Percentiles rank a stretch among this genome's conserved stretches.
Evolutionary conservation across 164 flowering plant genomes (phyloP).

Genomic region (Vitis labrusca): DNA sequence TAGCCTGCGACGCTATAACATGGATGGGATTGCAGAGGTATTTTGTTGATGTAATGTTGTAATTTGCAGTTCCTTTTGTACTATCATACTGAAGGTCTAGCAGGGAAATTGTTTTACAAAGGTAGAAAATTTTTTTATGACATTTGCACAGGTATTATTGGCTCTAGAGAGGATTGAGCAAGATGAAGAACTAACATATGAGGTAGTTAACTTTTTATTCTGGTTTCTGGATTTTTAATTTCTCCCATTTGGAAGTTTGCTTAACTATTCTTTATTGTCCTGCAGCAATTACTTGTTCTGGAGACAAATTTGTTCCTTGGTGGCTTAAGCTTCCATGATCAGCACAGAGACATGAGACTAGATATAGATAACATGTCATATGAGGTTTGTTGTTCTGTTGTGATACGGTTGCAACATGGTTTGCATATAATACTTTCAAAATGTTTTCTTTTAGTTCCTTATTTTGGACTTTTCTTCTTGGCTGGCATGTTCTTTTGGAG

Average conservation of each 20-base stretch:
- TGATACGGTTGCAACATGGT: neutral
- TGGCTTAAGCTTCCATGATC: conserved; percentile 73
- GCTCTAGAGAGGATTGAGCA: conserved; percentile 91
- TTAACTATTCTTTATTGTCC: conserved; percentile 10
- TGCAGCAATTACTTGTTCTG: conserved; percentile 75
- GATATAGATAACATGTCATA: conserved; percentile 98
- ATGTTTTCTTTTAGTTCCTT: neutral
- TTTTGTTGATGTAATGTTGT: neutral
- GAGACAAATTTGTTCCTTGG: conserved; percentile 74
- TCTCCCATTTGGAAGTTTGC: neutral
- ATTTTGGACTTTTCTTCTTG: neutral
- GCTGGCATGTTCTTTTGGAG: neutral
- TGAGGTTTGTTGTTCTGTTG: conserved; percentile 59
- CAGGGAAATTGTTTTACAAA: neutral
- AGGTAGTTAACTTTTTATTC: conserved; percentile 46
- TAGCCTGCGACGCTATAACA: conserved; percentile 42
- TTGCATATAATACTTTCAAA: neutral
- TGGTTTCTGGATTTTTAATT: neutral
- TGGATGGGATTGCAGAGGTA: conserved; percentile 89
- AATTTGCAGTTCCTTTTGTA: neutral
- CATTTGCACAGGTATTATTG: conserved; percentile 57
- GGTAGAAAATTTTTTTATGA: neutral
- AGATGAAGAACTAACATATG: conserved; percentile 78
- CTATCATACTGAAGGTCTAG: neutral
- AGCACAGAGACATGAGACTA: conserved; percentile 94